Base-by-base conservation (phyloP, 306 rosid species). In the Vachellia collinsii region DNA sequence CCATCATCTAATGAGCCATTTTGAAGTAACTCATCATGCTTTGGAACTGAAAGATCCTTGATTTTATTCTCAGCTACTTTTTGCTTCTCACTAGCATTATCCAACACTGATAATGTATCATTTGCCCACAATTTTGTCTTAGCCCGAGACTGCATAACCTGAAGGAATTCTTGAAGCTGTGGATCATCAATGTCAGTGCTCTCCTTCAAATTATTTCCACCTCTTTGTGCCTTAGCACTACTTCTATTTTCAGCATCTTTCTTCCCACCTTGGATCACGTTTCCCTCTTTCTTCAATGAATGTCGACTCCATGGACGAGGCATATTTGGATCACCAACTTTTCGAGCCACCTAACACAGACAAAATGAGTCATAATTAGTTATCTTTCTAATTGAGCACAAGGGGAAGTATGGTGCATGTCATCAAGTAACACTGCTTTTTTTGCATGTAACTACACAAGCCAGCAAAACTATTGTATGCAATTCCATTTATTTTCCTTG, bases 241-340 rank as follows among this genome's bases (percentile, higher is more conserved):
- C 77, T 64, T 79, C 61, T 76, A 79, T 59, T 36, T 59, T 53
- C 81, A 69, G 73, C 80, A 69, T 48, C 69, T 80, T 88, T 66
- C 42, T 80, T 71, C 65, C 34, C 87, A 75, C 82, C 88, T 11
- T 36, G 68, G 50, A 71, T 62, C 61, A 34, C 87, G 76, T 88
- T 77, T 6, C 79, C 80, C 17, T 79, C 93, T 47, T 88, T 86
- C 74, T 88, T 88, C 34, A 76, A 51, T 1, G 94, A 88, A 81
- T 93, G 47, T 13, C 88, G 87, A 86, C 99, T 91, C 99, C 98
- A 93, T 3, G 99, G 91, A 51, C 91, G 89, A 42, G 98, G 98
- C 80, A 91, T 88, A 64, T 87, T 83, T 23, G 91, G 88, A 86
- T 95, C 99, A 16, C 99, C 98, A 50, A 74, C 87, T 80, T 88